These are phyloP conservation scores for Ephemerocybe angulata DNA, from an alignment of 768 basidiomycete genomes.

Conservation along the genomic window DNA sequence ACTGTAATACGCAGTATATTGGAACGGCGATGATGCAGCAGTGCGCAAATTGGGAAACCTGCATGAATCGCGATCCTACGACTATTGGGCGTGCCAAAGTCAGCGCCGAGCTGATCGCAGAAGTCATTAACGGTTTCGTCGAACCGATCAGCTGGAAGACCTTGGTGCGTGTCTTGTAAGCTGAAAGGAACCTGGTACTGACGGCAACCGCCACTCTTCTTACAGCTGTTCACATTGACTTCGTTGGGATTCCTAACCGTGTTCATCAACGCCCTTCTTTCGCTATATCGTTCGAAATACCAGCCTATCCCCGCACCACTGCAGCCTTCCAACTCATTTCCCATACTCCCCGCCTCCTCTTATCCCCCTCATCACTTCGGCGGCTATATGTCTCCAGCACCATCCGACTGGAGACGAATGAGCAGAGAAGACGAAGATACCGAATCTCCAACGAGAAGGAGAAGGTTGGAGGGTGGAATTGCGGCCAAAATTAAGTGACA, in stretches of 20 bases:
- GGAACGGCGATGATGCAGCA: slow-evolving; percentile 80
- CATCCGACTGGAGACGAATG: slow-evolving; percentile 44
- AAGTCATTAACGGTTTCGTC: slow-evolving; percentile 94
- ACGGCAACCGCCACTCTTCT: slow-evolving; percentile 8
- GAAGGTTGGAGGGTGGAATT: slow-evolving; percentile 54
- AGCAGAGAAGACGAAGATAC: slow-evolving; percentile 36
- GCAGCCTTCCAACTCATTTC: slow-evolving; percentile 36
- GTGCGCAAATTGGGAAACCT: slow-evolving; percentile 88
- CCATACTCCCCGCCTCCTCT: slow-evolving; percentile 34
- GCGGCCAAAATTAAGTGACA: slow-evolving; percentile 52
- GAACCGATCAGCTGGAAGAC: slow-evolving; percentile 99
- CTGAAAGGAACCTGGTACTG: not conserved
- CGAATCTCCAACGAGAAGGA: slow-evolving; percentile 45
- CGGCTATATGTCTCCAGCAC: slow-evolving; percentile 48
- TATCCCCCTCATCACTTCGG: slow-evolving; percentile 45
- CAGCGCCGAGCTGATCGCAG: slow-evolving; percentile 91
- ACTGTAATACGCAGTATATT: slow-evolving; percentile 69
- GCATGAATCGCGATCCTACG: slow-evolving; percentile 93
- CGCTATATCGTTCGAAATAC: slow-evolving; percentile 69
- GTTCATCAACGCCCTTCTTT: slow-evolving; percentile 77
- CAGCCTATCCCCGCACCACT: slow-evolving; percentile 37
- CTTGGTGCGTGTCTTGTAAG: slow-evolving; percentile 51
- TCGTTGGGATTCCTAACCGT: slow-evolving; percentile 74
- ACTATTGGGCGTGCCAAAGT: slow-evolving; percentile 86
- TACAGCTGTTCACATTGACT: slow-evolving; percentile 68